Base-by-base conservation (phyloP, 2,329 filamentous ascomycete species). In the Aspergillus nomiae region DNA sequence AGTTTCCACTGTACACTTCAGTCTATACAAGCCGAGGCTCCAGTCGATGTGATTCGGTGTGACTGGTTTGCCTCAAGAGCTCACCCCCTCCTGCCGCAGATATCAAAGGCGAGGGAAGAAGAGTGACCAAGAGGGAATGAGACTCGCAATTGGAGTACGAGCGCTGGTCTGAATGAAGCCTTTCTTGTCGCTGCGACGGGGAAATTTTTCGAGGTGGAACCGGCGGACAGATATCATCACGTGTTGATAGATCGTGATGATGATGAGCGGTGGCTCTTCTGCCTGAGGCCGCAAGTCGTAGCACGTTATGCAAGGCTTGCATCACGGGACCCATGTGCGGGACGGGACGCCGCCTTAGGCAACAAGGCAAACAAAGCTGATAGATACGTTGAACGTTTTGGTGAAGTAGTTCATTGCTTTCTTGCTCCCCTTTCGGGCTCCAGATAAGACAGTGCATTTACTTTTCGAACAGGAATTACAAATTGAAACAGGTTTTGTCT, bases 141-240 rank as follows among this genome's bases (percentile, higher is more conserved):
- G 63, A 69, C 64, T 66, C 63, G 68, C 71, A 69, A 69, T 69
- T 10, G 48, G 28, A 51, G 28, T 51, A 51, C 60, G 67, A 68
- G 57, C 67, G 60, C 56, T 55, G 59, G 46, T 46, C 59, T 60
- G 65, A 69, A 64, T 62, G 63, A 66, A 71, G 62, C 61, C 63
- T 67, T 63, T 63, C 61, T 65, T 62, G 65, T 50, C 64, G 61
- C 67, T 67, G 60, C 59, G 61, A 65, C 63, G 70, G 70, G 75
- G 75, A 77, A 77, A 77, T 78, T 79, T 79, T 79, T 78, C 71
- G 73, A 74, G 67, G 70, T 74, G 73, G 71, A 76, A 56, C 69
- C 68, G 60, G 59, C 66, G 67, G 69, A 66, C 65, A 67, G 64
- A 65, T 79, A 79, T 78, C 77, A 60, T 75, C 77, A 79, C 77